A percentile compares a stretch with the other conserved stretches of the same genome.
Evolutionary conservation across 768 basidiomycete species (phyloP).

Genomic region (Pisolithus orientalis): DNA sequence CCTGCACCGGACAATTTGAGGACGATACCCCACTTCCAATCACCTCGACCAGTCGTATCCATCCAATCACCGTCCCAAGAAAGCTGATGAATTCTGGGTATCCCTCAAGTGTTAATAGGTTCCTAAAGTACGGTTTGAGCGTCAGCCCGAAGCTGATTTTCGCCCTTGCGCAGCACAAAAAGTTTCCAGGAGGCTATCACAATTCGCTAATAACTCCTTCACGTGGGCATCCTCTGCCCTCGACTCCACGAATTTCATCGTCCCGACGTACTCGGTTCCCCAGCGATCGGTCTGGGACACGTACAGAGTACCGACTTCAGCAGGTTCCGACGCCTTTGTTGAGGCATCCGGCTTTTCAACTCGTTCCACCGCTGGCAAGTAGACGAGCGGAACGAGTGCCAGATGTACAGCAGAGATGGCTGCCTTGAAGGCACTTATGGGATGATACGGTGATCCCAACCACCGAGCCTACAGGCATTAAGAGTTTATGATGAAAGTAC

Average conservation of each 20-base stretch:
- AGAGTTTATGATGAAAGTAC: constrained; percentile 1
- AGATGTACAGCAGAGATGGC: constrained; percentile 64
- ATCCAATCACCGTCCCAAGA: constrained; percentile 30
- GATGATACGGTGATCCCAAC: constrained; percentile 61
- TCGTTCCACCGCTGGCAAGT: constrained; percentile 33
- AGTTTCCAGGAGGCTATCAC: constrained; percentile 45
- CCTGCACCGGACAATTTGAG: constrained; percentile 63
- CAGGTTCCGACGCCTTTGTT: constrained; percentile 10
- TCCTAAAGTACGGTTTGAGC: neutral
- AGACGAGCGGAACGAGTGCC: constrained; percentile 50
- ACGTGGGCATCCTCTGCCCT: constrained; percentile 42
- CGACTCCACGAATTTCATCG: constrained; percentile 46
- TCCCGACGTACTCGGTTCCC: constrained; percentile 49
- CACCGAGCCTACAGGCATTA: constrained; percentile 50
- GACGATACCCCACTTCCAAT: constrained; percentile 67
- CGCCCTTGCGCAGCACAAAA: constrained; percentile 29
- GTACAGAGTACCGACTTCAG: constrained; percentile 33
- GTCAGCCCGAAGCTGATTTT: constrained; percentile 13
- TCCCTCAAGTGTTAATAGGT: no score
- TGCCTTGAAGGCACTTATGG: constrained; percentile 55
- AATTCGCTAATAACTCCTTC: constrained; percentile 43
- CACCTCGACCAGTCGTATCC: constrained; percentile 34
- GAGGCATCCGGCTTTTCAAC: constrained; percentile 1
- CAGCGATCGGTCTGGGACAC: constrained; percentile 51
- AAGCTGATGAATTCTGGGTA: neutral